Conservation (phyloP, 2,329 filamentous ascomycete species). For the Aspergillus intermedius region DNA sequence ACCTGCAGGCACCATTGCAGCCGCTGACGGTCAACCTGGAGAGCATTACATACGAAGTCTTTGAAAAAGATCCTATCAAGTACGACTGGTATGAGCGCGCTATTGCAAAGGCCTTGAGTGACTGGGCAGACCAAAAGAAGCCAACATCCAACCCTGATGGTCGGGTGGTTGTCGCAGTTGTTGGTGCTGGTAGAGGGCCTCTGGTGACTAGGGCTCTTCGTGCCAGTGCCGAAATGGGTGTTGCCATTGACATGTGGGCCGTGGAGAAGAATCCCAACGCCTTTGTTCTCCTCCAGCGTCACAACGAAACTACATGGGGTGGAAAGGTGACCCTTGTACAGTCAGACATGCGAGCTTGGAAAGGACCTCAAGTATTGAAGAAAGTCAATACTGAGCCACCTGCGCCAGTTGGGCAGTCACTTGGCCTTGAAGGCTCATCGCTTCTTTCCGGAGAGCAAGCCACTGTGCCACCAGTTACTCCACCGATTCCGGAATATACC, state of each 20-base stretch:
- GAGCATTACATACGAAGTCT: slow-evolving; percentile 95
- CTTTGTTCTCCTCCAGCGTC: slow-evolving; percentile 81
- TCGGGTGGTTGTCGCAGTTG: slow-evolving; percentile 79
- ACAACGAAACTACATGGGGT: slow-evolving; percentile 77
- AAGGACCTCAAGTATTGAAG: slow-evolving; percentile 55
- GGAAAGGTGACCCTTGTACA: slow-evolving; percentile 80
- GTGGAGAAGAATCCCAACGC: slow-evolving; percentile 98
- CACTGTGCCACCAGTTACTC: slow-evolving; percentile 24
- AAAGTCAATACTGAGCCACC: slow-evolving; percentile 11
- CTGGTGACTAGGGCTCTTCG: slow-evolving; percentile 80
- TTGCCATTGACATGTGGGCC: slow-evolving; percentile 79
- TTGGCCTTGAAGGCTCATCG: slow-evolving; percentile 23
- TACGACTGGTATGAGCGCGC: slow-evolving; percentile 93
- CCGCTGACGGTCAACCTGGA: slow-evolving; percentile 94
- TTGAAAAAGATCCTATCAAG: slow-evolving; percentile 96
- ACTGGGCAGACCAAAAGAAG: slow-evolving; percentile 68
- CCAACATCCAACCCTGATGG: slow-evolving; percentile 66
- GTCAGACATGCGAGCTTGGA: slow-evolving; percentile 96
- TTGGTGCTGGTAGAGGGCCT: slow-evolving; percentile 86
- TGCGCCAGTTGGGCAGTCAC: slow-evolving; percentile 28
- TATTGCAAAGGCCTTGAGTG: slow-evolving; percentile 68
- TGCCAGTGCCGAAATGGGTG: slow-evolving; percentile 68
- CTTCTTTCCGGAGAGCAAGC: slow-evolving; percentile 29
- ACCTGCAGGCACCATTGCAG: slow-evolving; percentile 89
- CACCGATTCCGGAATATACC: slow-evolving; percentile 41